These are phyloP conservation scores for Solanum clarkiae DNA, from an alignment of 257 asterid genomes.

Conservation along the genomic window DNA sequence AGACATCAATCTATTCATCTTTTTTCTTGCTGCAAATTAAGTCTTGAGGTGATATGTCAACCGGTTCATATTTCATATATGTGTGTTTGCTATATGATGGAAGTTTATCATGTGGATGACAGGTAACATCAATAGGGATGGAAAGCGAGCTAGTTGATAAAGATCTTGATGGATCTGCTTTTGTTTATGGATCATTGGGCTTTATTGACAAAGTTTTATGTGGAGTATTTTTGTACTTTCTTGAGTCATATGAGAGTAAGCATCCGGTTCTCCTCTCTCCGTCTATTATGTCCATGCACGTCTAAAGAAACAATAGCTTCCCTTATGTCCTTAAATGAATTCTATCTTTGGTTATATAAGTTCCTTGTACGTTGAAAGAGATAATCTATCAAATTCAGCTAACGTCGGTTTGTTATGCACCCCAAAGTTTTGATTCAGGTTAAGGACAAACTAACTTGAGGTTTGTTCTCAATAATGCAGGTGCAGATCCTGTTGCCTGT, in stretches of 20 bases:
- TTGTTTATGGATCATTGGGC: conserved; percentile 83
- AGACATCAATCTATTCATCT: neutral
- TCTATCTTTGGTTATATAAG: neutral
- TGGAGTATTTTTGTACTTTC: conserved; percentile 50
- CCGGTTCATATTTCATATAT: neutral
- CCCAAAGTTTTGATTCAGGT: neutral
- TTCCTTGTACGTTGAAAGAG: neutral
- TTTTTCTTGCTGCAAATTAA: neutral
- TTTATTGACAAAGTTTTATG: conserved; percentile 65
- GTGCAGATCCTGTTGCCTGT: neutral
- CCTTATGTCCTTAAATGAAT: neutral
- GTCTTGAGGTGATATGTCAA: neutral
- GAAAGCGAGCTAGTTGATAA: conserved; percentile 73
- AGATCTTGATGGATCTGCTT: conserved; percentile 77
- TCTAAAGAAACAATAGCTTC: neutral
- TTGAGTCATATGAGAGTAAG: conserved; percentile 69
- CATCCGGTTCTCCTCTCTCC: neutral
- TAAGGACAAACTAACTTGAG: neutral
- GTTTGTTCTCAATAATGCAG: neutral
- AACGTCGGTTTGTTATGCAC: neutral
- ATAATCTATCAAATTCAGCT: neutral
- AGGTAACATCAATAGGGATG: conserved; percentile 85
- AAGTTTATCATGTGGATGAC: neutral
- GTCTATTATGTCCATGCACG: neutral
- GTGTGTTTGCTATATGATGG: neutral